Conservation (phyloP, 116 monocot genomes). For the Thalassia testudinum region DNA sequence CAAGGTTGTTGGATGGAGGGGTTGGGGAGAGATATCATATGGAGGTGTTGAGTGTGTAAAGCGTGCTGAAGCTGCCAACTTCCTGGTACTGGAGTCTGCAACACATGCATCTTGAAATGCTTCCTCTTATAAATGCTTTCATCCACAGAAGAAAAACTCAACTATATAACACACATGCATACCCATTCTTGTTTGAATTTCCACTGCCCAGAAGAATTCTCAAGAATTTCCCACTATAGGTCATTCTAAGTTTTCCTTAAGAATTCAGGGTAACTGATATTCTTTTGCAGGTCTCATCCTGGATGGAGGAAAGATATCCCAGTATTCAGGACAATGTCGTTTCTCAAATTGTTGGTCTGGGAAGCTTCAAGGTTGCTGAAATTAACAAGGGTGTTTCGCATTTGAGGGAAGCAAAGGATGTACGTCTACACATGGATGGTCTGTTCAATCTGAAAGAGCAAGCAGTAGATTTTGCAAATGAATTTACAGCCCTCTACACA, state of each 20-base stretch:
- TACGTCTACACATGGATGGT: constrained; percentile 91
- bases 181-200: too few species aligned
- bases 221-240: too few species aligned
- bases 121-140: not conserved
- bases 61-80: constrained; percentile 80
- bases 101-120: constrained; percentile 3
- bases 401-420: constrained; percentile 29
- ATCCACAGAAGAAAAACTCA: too few species aligned
- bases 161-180: too few species aligned
- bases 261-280: not conserved
- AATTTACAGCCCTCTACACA: constrained; percentile 86
- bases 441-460: constrained; percentile 60
- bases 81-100: constrained; percentile 35
- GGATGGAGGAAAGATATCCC: constrained; percentile 80
- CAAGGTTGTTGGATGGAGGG: constrained; percentile 86
- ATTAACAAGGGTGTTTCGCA: constrained; percentile 3
- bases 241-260: too few species aligned
- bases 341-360: constrained; percentile 71
- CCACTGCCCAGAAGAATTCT: too few species aligned
- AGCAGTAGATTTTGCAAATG: constrained; percentile 45
- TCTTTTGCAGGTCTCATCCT: constrained; percentile 60
- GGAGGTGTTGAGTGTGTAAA: constrained; percentile 67
- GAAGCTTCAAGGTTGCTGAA: constrained; percentile 55
- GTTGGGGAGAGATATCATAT: constrained; percentile 98
- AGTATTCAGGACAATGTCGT: constrained; percentile 41